Evolutionary conservation across 495 filamentous ascomycete species (phyloP), one percentile per base, ranked within the genome.

Genomic region (Podospora sp.): DNA sequence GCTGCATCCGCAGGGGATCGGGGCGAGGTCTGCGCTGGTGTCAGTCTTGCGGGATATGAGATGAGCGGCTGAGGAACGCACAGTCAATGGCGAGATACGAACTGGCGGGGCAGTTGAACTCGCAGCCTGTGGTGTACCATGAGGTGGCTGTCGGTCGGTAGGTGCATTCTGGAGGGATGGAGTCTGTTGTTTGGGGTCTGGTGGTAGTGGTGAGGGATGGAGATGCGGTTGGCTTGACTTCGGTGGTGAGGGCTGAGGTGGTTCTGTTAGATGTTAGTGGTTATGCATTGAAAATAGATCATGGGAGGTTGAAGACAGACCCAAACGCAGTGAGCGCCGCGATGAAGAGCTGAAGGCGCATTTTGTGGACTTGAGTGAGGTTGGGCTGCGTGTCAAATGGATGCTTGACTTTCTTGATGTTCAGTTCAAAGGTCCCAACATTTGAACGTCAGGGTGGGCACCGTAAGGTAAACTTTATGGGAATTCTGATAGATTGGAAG

Each of bases 1-100:
- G 22, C 49, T 29, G 50, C 72, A 74, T n/a, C 72, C 70, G 66
- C 72, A 72, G 1, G 72, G 69, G 20, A 70, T 33, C 1, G 61
- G 63, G 21, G 72, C 52, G 50, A 21, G 60, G 26, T 18, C 70
- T 70, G 57, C 5, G 40, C 5, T 6, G 40, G 40, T 46, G 40
- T 46, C 2, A 46, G 40, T 11, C 14, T 46, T 2, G 5, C 22
- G 2, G 20, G 52, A 12, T n/a, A 22, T 26, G 52, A 2, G 7
- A 11, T 2, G 6, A 2, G 24, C 21, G 52, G 7, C 3, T 22
- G 20, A n/a, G 24, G 7, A n/a, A 55, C 11, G n/a, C 52, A 67
- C 21, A 53, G 21, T 29, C 16, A 8, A 62, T 21, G 22, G 29
- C 27, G 11, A 20, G n/a, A 33, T 16, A 12, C 8, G 46, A 14